phyloP scores from a whole-genome alignment of 1,284 basidiomycete species.

The Inonotus hispidus region DNA sequence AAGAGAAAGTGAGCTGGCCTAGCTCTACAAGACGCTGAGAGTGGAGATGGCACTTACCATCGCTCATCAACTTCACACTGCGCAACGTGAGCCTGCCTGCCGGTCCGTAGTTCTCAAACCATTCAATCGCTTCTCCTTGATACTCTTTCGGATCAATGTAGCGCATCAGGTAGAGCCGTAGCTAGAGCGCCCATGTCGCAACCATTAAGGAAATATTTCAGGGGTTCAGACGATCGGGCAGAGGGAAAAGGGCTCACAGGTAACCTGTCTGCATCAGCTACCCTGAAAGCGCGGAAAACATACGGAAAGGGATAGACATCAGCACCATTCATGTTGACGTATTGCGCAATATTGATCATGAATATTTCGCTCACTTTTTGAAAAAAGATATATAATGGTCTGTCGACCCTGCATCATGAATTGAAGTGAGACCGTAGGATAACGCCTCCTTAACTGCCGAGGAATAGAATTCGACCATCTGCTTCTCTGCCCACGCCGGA shows the following conservation, averaged over 20 bases:
- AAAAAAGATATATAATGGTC: constrained; percentile 59
- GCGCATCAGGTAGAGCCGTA: constrained; percentile 78
- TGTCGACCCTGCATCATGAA: constrained; percentile 73
- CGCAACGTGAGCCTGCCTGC: constrained; percentile 65
- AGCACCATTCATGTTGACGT: neutral
- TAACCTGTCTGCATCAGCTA: constrained; percentile 51
- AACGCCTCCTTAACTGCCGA: constrained; percentile 63
- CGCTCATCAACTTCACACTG: constrained; percentile 79
- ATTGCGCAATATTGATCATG: neutral
- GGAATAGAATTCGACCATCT: constrained; percentile 58
- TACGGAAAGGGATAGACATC: neutral
- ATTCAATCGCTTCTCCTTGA: constrained; percentile 60
- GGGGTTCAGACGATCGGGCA: neutral
- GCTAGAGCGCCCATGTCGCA: constrained; percentile 33
- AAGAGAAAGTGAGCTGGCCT: neutral
- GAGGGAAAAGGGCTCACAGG: constrained; percentile 42
- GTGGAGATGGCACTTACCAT: constrained; percentile 41
- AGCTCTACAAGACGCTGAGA: neutral
- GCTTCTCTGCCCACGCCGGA: constrained; percentile 56
- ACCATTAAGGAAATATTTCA: neutral
- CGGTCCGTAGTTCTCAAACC: constrained; percentile 55
- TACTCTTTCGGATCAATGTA: constrained; percentile 51
- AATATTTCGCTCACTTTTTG: constrained; percentile 42
- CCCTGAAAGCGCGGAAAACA: neutral
- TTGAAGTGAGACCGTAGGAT: constrained; percentile 69